phyloP scores from a whole-genome alignment of 306 rosid species.

The Malus sieversii region DNA sequence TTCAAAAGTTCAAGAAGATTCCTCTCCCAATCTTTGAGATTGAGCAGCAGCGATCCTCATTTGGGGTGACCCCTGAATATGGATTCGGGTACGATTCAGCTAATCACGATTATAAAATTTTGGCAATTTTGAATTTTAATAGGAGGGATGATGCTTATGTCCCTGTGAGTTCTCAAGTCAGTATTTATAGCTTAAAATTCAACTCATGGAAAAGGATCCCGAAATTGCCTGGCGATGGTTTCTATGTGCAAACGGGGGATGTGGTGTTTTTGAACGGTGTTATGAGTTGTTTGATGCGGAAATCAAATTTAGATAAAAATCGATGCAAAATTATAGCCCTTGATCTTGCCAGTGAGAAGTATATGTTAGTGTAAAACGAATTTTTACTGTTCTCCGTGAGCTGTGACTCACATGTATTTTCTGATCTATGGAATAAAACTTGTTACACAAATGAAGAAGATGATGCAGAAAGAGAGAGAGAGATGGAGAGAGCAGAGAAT shows the following conservation, averaged over 20 bases:
- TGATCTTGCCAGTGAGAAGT: neutral
- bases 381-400: too few species aligned
- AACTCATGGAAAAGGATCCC: neutral
- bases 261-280: neutral
- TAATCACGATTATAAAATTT: neutral
- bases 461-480: too few species aligned
- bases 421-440: too few species aligned
- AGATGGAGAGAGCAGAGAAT: too few species aligned
- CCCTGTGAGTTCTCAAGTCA: neutral
- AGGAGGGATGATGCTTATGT: fast-evolving
- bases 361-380: neutral
- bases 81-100: neutral
- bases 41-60: neutral
- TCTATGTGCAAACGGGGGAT: fast-evolving
- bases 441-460: too few species aligned
- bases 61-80: neutral
- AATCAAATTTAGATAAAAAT: neutral
- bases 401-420: too few species aligned
- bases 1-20: neutral
- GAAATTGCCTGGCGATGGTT: neutral
- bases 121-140: neutral
- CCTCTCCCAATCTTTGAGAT: neutral
- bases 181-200: neutral
- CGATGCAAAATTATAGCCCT: neutral
- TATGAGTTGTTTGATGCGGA: neutral